Base-by-base conservation (phyloP, 495 filamentous ascomycete species). In the Annulohypoxylon nitens region DNA sequence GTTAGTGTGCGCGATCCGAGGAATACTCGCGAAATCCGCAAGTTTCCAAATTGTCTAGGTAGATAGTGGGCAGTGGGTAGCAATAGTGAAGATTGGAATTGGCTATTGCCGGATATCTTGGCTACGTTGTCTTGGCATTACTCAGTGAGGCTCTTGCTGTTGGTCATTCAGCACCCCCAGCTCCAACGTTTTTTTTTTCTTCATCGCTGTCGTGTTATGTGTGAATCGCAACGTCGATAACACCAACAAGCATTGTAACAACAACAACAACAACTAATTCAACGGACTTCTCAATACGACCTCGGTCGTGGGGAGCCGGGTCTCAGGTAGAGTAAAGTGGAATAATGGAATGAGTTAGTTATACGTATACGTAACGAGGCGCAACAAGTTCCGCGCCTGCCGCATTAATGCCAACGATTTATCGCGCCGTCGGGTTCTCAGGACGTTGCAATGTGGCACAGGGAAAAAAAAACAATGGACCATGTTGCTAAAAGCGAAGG, bases 361-460 rank as follows among this genome's bases (percentile, higher is more conserved):
- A 23, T 23, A 23, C 20, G 20, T 30, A 30, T 30, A 30, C 30
- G 30, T 30, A 30, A 43, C 39, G 16, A 25, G 48, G 48, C 48
- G 43, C 48, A 53, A 53, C 30, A 6, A 30, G 48, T 53, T n/a
- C 48, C 48, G 48, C 25, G 48, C 48, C 48, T 53, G 48, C 48
- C 20, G 51, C 51, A 34, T 55, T 55, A 6, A 34, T 30, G 23
- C 11, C 25, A 47, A 47, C 43, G 16, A 18, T 47, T 47, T 47
- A 47, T 47, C 43, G 43, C 16, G 53, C 23, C 53, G 53, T 25
- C 53, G 26, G 33, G 33, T 18, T 36, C 30, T 34, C 0, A 4
- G 26, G 53, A 20, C 26, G 20, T 39, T 18, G 2, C 18, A 30
- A 25, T 47, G 39, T 23, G 58, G 58, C 58, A 47, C 58, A 30